Conservation (phyloP, 2,329 filamentous ascomycete species). For the Fusarium xyrophilum region DNA sequence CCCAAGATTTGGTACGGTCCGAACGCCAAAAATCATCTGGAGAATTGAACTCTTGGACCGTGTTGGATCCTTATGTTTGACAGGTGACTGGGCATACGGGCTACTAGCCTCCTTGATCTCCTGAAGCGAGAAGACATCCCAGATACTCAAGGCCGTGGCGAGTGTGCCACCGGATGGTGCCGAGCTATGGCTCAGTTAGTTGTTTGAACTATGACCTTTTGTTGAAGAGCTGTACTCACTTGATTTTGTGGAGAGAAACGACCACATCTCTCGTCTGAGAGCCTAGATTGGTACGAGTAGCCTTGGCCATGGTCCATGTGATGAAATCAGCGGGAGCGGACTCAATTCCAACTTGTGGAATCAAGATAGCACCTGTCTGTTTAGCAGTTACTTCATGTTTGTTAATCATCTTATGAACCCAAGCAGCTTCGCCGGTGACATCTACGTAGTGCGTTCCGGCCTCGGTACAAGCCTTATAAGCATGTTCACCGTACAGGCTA, state of each 20-base stretch:
- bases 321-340: conserved; percentile 67
- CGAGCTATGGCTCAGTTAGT: conserved; percentile 31
- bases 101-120: conserved; percentile 54
- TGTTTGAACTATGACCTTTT: not conserved
- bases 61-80: conserved; percentile 52
- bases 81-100: conserved; percentile 65
- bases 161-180: conserved; percentile 71
- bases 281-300: conserved; percentile 58
- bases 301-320: conserved; percentile 60
- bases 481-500: conserved; percentile 61
- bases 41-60: conserved; percentile 45
- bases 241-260: conserved; percentile 55
- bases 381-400: conserved; percentile 64
- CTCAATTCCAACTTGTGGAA: conserved; percentile 69
- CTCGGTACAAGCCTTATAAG: conserved; percentile 67
- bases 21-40: conserved; percentile 58
- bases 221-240: conserved; percentile 40
- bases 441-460: conserved; percentile 70
- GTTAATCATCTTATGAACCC: conserved; percentile 64
- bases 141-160: conserved; percentile 67
- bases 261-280: conserved; percentile 61
- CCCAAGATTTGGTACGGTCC: conserved; percentile 59
- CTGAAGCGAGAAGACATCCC: conserved; percentile 59
- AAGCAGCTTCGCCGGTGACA: conserved; percentile 67
- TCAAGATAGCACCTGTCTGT: conserved; percentile 62